Base-by-base conservation (phyloP, 345 rosid species). In the Dipteronia sinensis region DNA sequence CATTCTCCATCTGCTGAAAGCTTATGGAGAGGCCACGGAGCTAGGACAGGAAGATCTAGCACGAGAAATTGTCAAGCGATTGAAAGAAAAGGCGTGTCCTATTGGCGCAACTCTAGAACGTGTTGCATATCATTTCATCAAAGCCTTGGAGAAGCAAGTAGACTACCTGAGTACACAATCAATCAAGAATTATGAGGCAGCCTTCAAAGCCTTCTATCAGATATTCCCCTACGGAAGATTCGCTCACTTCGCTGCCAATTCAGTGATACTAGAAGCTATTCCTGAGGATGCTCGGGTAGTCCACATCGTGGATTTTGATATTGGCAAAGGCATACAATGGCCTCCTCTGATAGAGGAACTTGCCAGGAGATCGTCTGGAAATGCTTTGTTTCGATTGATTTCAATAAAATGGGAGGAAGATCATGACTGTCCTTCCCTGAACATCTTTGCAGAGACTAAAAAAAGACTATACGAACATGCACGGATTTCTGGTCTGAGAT, bases 231-330 rank as follows among this genome's bases (percentile, higher is more conserved):
- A 72, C 29, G 81, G 89, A 9, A 84, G 78, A 73, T 82, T 85
- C 71, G 85, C 88, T 79, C 88, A 87, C 80, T 83, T 87, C 34
- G 56, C 85, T 19, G 84, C 90, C 58, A 83, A 87, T 72, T 85
- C 88, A 10, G 80, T 70, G n/a, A 84, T 85, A 17, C 73, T 85
- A 29, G 84, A 85, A 23, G 71, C 86, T 20, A 66, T 79, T 16
- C 87, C 87, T 19, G 67, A 72, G n/a, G 67, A 77, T 63, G 79
- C 70, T 62, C 34, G 49, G 4, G 20, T 1, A 20, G 34, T 85
- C 4, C 86, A 85, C 56, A 61, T 83, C 10, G 81, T 82, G 7
- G 88, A 87, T 22, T 87, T 89, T 40, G 85, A 85, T 69, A 77
- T 82, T 29, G 85, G 86, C 0, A 59, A 65, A 10, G 89, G 90